Conservation (phyloP, 768 basidiomycete species). For the Dacryopinax spathularia region DNA sequence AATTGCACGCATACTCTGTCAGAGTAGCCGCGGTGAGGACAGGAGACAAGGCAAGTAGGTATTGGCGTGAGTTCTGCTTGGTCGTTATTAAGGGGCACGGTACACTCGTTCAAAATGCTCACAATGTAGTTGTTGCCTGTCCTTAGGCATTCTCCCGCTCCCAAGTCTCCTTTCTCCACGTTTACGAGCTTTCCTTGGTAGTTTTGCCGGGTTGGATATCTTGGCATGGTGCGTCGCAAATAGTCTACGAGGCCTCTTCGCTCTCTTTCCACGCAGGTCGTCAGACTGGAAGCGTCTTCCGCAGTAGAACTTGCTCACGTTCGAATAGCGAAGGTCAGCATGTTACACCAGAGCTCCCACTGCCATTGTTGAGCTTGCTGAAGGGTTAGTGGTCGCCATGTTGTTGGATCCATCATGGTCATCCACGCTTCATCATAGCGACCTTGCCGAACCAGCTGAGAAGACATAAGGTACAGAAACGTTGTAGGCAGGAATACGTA, state of each 20-base stretch:
- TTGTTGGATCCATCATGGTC: neutral
- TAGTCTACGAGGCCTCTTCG: neutral
- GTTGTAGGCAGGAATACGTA: neutral
- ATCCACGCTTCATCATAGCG: neutral
- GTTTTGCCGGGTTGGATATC: neutral
- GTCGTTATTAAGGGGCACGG: neutral
- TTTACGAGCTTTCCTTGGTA: neutral
- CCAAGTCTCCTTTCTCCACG: neutral
- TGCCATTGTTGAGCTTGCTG: slow-evolving; percentile 1
- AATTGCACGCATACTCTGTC: neutral
- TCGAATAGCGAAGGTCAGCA: neutral
- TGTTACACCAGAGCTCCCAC: slow-evolving; percentile 1
- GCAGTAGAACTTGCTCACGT: neutral
- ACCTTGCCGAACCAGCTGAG: neutral
- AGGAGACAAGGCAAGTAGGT: neutral
- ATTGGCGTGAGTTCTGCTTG: neutral
- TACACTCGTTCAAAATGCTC: neutral
- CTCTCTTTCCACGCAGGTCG: neutral
- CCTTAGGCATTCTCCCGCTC: neutral
- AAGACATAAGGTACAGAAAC: neutral
- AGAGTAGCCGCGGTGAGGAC: neutral
- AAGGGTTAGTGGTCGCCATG: neutral
- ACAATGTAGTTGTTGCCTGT: neutral
- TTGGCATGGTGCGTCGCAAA: neutral
- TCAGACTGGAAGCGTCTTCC: neutral